These are phyloP conservation scores for Trypanosomatidae sp. DNA, from an alignment of 208 protist species.

Conservation along the genomic window DNA sequence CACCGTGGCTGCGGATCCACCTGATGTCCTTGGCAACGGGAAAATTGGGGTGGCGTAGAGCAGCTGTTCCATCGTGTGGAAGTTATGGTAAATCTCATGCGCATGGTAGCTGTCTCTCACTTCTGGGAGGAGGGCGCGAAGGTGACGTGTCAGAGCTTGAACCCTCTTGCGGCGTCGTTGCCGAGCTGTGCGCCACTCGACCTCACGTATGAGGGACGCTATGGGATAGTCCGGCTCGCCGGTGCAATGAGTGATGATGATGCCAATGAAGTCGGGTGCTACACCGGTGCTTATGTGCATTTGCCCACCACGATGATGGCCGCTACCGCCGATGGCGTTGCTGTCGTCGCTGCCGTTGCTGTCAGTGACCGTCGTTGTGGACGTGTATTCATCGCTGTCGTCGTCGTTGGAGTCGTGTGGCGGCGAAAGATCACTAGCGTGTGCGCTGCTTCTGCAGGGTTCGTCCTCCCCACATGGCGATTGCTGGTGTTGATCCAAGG, in stretches of 20 bases:
- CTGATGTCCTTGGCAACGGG: not conserved
- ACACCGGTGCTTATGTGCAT: slow-evolving; percentile 8
- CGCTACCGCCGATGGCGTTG: not conserved
- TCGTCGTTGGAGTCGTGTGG: not conserved
- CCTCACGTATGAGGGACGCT: slow-evolving; percentile 1
- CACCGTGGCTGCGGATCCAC: not conserved
- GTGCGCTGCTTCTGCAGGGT: not conserved
- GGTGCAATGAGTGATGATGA: slow-evolving; percentile 80
- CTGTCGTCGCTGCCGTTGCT: not conserved
- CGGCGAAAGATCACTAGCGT: not conserved
- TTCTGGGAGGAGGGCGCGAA: slow-evolving; percentile 2
- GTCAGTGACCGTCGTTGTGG: not conserved
- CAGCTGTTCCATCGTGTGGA: not conserved
- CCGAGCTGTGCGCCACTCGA: slow-evolving; percentile 12
- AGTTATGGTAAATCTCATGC: slow-evolving; percentile 15
- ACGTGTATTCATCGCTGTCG: not conserved
- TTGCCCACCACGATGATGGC: not conserved
- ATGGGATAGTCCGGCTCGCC: slow-evolving; percentile 38
- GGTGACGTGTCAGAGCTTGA: not conserved
- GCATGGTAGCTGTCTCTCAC: slow-evolving; percentile 9
- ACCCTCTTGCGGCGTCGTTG: slow-evolving; percentile 7
- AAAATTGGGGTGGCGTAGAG: not conserved
- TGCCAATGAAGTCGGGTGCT: slow-evolving; percentile 52
- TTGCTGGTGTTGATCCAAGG: not conserved
- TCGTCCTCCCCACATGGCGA: not conserved